Evolutionary conservation across 345 rosid species (phyloP), one percentile per base, ranked within the genome.

Genomic region (Boechera retrofracta): DNA sequence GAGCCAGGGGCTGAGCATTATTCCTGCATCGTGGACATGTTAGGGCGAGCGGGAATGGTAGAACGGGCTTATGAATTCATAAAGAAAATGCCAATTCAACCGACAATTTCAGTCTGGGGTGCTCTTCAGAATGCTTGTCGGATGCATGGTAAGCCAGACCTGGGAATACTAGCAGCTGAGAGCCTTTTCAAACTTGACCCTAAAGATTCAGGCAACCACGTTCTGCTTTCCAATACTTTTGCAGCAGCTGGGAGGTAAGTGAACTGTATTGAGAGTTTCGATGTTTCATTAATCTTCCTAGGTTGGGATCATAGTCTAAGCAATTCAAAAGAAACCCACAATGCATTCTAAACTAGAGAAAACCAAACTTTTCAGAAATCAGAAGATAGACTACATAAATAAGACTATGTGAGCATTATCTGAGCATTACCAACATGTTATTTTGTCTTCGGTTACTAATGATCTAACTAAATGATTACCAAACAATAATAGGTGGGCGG

Each of bases 61-160:
- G 91, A 88, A 56, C 64, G 26, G 52, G 94, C 96, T 49, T 87
- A 86, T 33, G 84, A 89, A 41, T 74, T 91, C 33, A 79, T 91
- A 29, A 80, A 73, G 74, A 77, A 83, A 79, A 85, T 94, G 89
- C 91, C 94, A 15, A 78, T 91, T 47, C 69, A 8, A 61, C 97
- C 94, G 4, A 87, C 94, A 9, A 82, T 89, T 55, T 82, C 94
- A 13, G 80, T 90, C 54, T 94, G 98, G 97, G 96, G 98, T 2
- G 90, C 97, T 61, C 96, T 94, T 77, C 88, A 91, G 55, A 90
- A 86, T 80, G 97, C 94, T 58, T 87, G 96, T 69, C 82, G 88
- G 86, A 89, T 91, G 65, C 78, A 90, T 73, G 59, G 82, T 69
- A 86, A 85, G 82, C 89, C 82, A 29, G 87, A 86, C 4, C 78